Base-by-base conservation (phyloP, 805 yeast genomes). In the Yarrowia sp. region DNA sequence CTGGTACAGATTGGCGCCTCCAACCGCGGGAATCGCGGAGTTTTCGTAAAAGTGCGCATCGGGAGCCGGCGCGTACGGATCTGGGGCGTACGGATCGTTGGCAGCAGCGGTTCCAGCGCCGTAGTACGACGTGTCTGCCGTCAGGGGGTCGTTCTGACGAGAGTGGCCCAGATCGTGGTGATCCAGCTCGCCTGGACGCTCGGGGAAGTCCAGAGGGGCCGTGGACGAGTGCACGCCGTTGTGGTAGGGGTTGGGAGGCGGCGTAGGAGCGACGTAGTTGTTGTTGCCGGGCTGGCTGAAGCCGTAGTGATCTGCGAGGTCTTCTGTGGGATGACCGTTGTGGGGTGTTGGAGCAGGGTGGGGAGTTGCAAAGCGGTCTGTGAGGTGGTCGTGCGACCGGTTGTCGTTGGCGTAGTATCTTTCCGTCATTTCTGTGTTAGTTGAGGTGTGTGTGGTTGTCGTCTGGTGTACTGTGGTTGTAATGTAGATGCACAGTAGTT, bases 381-480 rank as follows among this genome's bases (percentile, higher is more conserved):
- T 51, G 31, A 51, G 58, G n/a, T 35, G 58, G 13, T 51, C 58
- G 16, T 51, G 58, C 13, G 58, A 51, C 33, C 58, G 41, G 33
- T 51, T 51, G 22, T 51, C 58, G 42, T 51, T 51, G 21, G 58
- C 31, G 42, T 51, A 51, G 58, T 51, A 51, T n/a, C 58, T 42
- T 19, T 51, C 58, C 32, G 58, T 51, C 58, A 51, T 51, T 51
- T 51, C 58, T 51, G 22, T 1, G 42, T 51, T 51, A 49, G 58
- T n/a, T n/a, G n/a, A n/a, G n/a, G n/a, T n/a, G n/a, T n/a, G n/a
- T n/a, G n/a, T n/a, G n/a, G n/a, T n/a, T n/a, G n/a, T n/a, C n/a
- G n/a, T n/a, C n/a, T n/a, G n/a, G n/a, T n/a, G n/a, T n/a, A n/a
- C n/a, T n/a, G n/a, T n/a, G n/a, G n/a, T n/a, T n/a, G n/a, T n/a